Conservation (phyloP, 2,329 filamentous ascomycete species). For the Pestalotiopsis sp. region DNA sequence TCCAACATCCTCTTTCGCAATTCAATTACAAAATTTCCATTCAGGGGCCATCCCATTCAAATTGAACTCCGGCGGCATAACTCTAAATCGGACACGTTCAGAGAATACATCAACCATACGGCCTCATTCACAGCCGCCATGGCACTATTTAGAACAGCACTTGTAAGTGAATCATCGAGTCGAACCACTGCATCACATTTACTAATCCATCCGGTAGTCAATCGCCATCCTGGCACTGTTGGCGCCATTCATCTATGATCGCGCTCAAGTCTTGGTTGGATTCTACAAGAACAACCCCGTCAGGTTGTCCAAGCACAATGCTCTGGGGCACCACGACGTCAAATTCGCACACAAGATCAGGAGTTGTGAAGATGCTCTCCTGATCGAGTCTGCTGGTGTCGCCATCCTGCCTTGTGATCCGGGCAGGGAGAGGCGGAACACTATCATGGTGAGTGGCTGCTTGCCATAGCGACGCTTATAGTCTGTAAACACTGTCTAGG, state of each 20-base stretch:
- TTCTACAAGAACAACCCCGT: constrained; percentile 31
- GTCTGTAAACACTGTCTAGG: constrained; percentile 11
- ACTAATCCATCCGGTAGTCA: not conserved
- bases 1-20: not conserved
- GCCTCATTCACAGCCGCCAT: not conserved
- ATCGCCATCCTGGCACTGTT: not conserved
- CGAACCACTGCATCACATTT: not conserved
- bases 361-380: constrained; percentile 39
- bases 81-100: not conserved
- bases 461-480: not conserved
- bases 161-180: not conserved
- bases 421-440: constrained; percentile 40
- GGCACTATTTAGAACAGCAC: not conserved
- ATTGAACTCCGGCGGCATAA: not conserved
- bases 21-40: not conserved
- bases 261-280: constrained; percentile 1
- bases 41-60: not conserved
- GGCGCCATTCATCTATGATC: constrained; percentile 7
- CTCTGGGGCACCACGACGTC: constrained; percentile 27
- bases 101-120: not conserved
- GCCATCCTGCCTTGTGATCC: constrained; percentile 39
- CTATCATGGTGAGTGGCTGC: constrained; percentile 35
- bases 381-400: constrained; percentile 34
- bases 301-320: constrained; percentile 27
- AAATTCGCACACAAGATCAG: constrained; percentile 37